phyloP scores from a whole-genome alignment of 2,329 filamentous ascomycete genomes.

The Penicillium fuscoglaucum region DNA sequence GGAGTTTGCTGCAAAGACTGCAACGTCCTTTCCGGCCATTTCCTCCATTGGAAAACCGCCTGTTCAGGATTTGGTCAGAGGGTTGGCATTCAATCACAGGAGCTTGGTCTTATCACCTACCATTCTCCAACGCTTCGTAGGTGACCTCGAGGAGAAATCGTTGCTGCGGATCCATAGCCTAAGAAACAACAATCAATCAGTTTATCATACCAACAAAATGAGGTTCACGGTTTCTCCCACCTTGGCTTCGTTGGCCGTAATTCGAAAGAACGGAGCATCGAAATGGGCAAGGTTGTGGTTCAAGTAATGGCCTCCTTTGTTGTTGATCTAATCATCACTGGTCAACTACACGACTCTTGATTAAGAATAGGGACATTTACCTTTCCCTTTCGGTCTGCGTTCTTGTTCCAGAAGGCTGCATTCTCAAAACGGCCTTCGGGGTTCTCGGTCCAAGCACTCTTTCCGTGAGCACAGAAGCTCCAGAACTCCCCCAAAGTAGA shows the following conservation, averaged over 20 bases:
- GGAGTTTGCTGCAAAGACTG: slow-evolving; percentile 23
- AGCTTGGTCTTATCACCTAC: neutral
- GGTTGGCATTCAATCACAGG: neutral
- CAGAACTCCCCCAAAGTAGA: neutral
- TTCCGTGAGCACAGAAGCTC: neutral
- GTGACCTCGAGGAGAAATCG: slow-evolving; percentile 21
- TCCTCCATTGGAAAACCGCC: slow-evolving; percentile 30
- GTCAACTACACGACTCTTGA: neutral
- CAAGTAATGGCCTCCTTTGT: neutral
- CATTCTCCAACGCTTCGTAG: slow-evolving; percentile 43
- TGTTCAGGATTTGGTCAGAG: neutral
- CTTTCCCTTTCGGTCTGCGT: neutral
- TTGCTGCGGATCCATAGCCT: neutral
- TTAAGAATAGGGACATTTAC: neutral
- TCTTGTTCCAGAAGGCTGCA: neutral
- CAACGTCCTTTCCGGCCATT: slow-evolving; percentile 16
- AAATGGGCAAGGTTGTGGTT: neutral
- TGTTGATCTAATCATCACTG: neutral
- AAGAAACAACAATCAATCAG: neutral
- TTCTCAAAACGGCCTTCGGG: neutral
- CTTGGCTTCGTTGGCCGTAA: neutral
- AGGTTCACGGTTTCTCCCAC: neutral
- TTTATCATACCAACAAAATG: neutral
- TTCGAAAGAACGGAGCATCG: neutral
- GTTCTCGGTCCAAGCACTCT: neutral